These are phyloP conservation scores for Obelidium mucronatum DNA, from an alignment of 192 early-diverging fungal species.

Conservation along the genomic window DNA sequence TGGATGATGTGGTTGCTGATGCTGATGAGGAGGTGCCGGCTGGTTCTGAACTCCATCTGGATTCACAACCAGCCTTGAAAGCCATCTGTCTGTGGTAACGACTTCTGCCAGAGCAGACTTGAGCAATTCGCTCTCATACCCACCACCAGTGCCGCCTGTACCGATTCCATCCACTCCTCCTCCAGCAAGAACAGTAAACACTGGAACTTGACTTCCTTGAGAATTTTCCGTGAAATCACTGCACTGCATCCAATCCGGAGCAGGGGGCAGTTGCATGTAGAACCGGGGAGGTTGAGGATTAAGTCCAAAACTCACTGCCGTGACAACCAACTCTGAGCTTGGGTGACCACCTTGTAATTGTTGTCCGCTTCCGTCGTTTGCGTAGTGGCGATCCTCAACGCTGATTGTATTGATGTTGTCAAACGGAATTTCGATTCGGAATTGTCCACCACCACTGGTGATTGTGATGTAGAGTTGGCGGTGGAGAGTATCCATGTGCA, in stretches of 20 bases:
- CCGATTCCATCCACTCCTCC: constrained; percentile 17
- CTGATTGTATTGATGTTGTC: neutral
- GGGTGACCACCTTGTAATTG: neutral
- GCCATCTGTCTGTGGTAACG: constrained; percentile 5
- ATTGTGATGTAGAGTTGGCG: constrained; percentile 16
- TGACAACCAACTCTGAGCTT: constrained; percentile 1
- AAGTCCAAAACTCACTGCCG: constrained; percentile 9
- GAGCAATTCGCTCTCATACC: constrained; percentile 10
- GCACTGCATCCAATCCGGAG: constrained; percentile 9
- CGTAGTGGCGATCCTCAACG: constrained; percentile 16
- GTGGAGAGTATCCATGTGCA: constrained; percentile 28
- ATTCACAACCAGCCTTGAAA: neutral
- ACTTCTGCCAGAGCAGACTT: constrained; percentile 11
- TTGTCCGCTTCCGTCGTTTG: neutral
- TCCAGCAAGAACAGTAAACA: constrained; percentile 19
- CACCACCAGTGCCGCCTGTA: neutral
- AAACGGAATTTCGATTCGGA: constrained; percentile 30
- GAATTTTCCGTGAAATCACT: constrained; percentile 16
- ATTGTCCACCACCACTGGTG: neutral
- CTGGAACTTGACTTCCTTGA: constrained; percentile 8
- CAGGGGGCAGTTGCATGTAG: constrained; percentile 12
- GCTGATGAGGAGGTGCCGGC: no score
- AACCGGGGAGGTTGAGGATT: constrained; percentile 1
- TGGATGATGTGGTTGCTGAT: no score
- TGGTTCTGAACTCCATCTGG: neutral